These are phyloP conservation scores for Panellus pusillus DNA, from an alignment of 768 basidiomycete species.

Conservation along the genomic window DNA sequence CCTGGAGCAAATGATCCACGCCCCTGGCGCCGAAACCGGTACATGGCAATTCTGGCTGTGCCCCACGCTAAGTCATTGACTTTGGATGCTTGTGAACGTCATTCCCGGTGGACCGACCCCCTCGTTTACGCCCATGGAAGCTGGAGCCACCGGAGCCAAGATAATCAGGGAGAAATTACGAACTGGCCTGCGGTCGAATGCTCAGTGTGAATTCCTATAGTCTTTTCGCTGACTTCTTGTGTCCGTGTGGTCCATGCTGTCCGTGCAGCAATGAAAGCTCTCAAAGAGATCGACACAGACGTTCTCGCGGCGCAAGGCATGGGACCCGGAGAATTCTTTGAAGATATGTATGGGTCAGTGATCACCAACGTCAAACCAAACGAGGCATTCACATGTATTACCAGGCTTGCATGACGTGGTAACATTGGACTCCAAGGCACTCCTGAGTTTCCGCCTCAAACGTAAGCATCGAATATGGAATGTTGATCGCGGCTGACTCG, in stretches of 20 bases:
- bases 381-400: background rate
- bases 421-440: constrained; percentile 7
- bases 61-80: background rate
- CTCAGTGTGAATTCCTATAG: constrained; percentile 30
- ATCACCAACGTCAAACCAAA: background rate
- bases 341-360: constrained; percentile 61
- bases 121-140: constrained; percentile 68
- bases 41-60: constrained; percentile 10
- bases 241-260: constrained; percentile 76
- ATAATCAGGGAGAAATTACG: constrained; percentile 61
- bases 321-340: constrained; percentile 78
- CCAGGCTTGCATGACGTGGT: constrained; percentile 4
- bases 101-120: constrained; percentile 79
- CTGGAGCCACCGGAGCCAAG: constrained; percentile 70
- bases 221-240: constrained; percentile 75
- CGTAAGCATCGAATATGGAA: too few species aligned
- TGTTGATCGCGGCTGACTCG: too few species aligned
- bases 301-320: constrained; percentile 59
- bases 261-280: constrained; percentile 71
- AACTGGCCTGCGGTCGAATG: too few species aligned
- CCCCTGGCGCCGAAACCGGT: constrained; percentile 73
- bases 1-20: constrained; percentile 61
- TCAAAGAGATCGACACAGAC: constrained; percentile 80
- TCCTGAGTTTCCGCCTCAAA: too few species aligned
- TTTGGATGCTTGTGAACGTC: constrained; percentile 70